A percentile compares a stretch with the other conserved stretches of the same genome.
These are phyloP conservation scores for Verticillium klebahnii DNA, from an alignment of 2,329 filamentous ascomycete species.

Conservation along the genomic window DNA sequence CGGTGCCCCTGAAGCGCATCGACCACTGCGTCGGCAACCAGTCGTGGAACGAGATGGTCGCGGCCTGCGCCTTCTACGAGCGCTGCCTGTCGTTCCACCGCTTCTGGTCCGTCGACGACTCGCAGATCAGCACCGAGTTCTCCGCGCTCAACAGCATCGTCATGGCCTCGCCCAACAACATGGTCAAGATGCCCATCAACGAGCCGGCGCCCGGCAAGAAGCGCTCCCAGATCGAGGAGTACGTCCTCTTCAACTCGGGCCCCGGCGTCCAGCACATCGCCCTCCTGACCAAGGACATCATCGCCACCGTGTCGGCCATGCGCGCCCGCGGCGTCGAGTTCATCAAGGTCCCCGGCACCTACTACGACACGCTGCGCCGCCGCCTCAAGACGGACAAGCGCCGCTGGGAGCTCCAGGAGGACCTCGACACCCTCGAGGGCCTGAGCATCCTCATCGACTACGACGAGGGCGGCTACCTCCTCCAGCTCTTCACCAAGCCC, in stretches of 20 bases:
- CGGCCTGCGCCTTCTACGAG: slow-evolving; percentile 72
- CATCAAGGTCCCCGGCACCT: slow-evolving; percentile 81
- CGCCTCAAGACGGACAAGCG: slow-evolving; percentile 63
- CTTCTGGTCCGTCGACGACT: slow-evolving; percentile 96
- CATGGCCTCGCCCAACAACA: slow-evolving; percentile 79
- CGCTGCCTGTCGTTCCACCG: slow-evolving; percentile 87
- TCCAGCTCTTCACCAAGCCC: slow-evolving; percentile 77
- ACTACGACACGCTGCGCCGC: slow-evolving; percentile 73
- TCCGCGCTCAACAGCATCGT: slow-evolving; percentile 84
- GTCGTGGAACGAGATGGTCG: slow-evolving; percentile 83
- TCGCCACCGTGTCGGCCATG: slow-evolving; percentile 70
- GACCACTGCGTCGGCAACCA: slow-evolving; percentile 98
- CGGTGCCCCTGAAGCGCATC: slow-evolving; percentile 66
- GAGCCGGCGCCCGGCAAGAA: slow-evolving; percentile 88
- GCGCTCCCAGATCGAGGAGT: slow-evolving; percentile 92
- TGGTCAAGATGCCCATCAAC: slow-evolving; percentile 98
- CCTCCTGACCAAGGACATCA: slow-evolving; percentile 75
- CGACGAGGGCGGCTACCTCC: slow-evolving; percentile 83
- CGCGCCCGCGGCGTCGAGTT: slow-evolving; percentile 88
- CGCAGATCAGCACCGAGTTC: slow-evolving; percentile 88
- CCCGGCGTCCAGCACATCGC: slow-evolving; percentile 93
- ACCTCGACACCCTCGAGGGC: slow-evolving; percentile 69
- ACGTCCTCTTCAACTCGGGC: slow-evolving; percentile 83
- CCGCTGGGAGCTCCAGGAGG: slow-evolving; percentile 66
- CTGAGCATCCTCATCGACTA: slow-evolving; percentile 93